Evolutionary conservation across 306 rosid species (phyloP).

Genomic region (Luffa acutangula): DNA sequence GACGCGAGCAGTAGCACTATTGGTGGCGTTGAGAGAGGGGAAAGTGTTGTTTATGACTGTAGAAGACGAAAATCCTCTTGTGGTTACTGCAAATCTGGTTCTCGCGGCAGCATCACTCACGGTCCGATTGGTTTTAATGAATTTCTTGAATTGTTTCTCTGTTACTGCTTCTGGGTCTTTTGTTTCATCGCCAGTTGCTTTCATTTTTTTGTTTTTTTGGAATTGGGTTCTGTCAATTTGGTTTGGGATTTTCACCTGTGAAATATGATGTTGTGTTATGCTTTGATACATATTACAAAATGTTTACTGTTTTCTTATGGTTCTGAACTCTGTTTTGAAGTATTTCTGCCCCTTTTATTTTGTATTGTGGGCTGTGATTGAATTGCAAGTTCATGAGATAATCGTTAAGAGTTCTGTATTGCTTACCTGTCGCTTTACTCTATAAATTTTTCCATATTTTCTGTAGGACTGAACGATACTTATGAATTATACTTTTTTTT

Average conservation of each 20-base stretch:
- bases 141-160: background rate
- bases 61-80: conserved; percentile 53
- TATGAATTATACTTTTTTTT: background rate
- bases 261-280: background rate
- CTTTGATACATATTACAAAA: background rate
- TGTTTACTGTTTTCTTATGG: background rate
- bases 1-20: conserved; percentile 52
- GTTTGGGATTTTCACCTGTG: background rate
- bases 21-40: conserved; percentile 19
- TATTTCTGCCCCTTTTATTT: background rate
- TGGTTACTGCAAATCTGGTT: conserved; percentile 71
- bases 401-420: background rate
- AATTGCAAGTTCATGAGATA: background rate
- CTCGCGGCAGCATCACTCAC: conserved; percentile 63
- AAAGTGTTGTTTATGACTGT: conserved; percentile 54
- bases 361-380: background rate
- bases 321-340: background rate
- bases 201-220: background rate
- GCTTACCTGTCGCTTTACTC: background rate
- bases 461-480: background rate
- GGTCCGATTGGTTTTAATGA: conserved; percentile 26
- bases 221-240: background rate
- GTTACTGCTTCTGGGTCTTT: conserved; percentile 1
- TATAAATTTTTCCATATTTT: background rate
- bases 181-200: background rate